Conservation (phyloP, 1,284 basidiomycete species). For the Trichosporon sp. region DNA sequence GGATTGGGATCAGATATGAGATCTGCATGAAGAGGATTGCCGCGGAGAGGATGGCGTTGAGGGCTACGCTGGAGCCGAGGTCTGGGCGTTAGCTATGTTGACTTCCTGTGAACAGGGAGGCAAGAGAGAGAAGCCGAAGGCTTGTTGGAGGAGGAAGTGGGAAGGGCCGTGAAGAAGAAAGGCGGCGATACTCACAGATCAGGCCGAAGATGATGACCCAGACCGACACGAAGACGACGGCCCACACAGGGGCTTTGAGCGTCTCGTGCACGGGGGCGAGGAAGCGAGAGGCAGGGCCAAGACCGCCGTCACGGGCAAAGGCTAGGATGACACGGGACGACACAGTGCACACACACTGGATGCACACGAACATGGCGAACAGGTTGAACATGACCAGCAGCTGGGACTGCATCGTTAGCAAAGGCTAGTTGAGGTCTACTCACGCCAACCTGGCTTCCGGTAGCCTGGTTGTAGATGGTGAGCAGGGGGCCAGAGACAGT, state of each 20-base stretch:
- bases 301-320: slow-evolving; percentile 62
- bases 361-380: slow-evolving; percentile 38
- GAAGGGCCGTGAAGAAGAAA: too few relatives aligned
- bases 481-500: slow-evolving; percentile 13
- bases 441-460: slow-evolving; percentile 23
- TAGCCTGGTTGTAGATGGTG: slow-evolving; percentile 26
- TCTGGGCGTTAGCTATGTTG: slow-evolving; percentile 33
- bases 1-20: slow-evolving; percentile 42
- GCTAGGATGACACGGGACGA: slow-evolving; percentile 62
- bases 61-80: slow-evolving; percentile 42
- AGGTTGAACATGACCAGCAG: slow-evolving; percentile 51
- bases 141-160: too few relatives aligned
- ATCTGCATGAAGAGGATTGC: slow-evolving; percentile 31
- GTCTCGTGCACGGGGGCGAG: slow-evolving; percentile 53
- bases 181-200: slow-evolving; percentile 9
- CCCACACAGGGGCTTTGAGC: slow-evolving; percentile 54
- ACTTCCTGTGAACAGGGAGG: not conserved
- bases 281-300: slow-evolving; percentile 53
- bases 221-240: slow-evolving; percentile 55
- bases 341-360: slow-evolving; percentile 55
- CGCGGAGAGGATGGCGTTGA: slow-evolving; percentile 33
- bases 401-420: too few relatives aligned
- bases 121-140: too few relatives aligned
- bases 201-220: slow-evolving; percentile 14
- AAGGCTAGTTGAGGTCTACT: too few relatives aligned